phyloP scores from a whole-genome alignment of 495 filamentous ascomycete genomes.

The Talaromyces nanjingensis region DNA sequence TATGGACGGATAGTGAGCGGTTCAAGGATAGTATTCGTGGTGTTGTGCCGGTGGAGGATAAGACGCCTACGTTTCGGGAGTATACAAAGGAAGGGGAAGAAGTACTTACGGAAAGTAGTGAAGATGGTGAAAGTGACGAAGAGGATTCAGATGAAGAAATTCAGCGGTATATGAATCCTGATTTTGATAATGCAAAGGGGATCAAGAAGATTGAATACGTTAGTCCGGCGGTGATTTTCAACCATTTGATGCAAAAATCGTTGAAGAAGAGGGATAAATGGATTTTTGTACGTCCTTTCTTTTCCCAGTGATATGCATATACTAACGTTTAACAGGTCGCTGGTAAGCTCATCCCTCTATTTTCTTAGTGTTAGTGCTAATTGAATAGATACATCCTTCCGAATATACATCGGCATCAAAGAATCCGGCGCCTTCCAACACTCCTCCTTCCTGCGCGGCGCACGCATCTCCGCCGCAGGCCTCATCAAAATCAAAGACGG shows the following conservation, averaged over 20 bases:
- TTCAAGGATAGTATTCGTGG: constrained; percentile 77
- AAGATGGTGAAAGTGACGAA: background rate
- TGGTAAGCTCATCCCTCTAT: constrained; percentile 2
- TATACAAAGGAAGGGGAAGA: constrained; percentile 11
- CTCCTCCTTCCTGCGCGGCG: constrained; percentile 77
- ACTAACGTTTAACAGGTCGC: constrained; percentile 23
- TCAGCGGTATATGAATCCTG: constrained; percentile 45
- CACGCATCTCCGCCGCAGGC: constrained; percentile 74
- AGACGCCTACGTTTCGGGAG: constrained; percentile 41
- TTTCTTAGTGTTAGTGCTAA: background rate
- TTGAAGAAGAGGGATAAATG: constrained; percentile 75
- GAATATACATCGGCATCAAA: constrained; percentile 88
- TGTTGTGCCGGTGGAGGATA: constrained; percentile 60
- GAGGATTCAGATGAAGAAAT: constrained; percentile 27
- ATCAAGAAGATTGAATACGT: constrained; percentile 59
- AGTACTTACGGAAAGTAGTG: background rate
- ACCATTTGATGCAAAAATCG: constrained; percentile 62
- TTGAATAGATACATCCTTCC: constrained; percentile 70
- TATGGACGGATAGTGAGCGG: constrained; percentile 61
- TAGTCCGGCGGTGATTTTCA: constrained; percentile 61
- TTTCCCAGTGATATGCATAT: background rate
- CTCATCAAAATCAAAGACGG: constrained; percentile 80
- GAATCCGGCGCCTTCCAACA: constrained; percentile 85
- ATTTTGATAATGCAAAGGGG: constrained; percentile 47
- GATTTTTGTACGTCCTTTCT: constrained; percentile 62